phyloP scores from a whole-genome alignment of 345 rosid genomes.

The Arabis alpina region DNA sequence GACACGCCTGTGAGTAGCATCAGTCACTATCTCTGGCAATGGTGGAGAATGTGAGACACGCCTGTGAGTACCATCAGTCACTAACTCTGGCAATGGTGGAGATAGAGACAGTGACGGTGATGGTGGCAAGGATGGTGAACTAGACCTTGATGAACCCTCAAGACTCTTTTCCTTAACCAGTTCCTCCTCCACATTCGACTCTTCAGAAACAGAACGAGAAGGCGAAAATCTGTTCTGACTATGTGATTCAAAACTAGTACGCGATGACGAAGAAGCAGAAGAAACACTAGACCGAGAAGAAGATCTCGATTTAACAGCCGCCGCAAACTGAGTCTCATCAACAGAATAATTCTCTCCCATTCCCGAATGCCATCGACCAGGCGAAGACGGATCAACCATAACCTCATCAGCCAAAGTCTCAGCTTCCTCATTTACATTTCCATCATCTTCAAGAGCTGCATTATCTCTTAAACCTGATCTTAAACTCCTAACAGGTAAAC shows the following conservation, averaged over 20 bases:
- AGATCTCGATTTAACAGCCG: slow-evolving; percentile 50
- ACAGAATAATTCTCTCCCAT: slow-evolving; percentile 50
- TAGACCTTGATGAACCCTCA: slow-evolving; percentile 43
- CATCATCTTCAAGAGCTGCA: slow-evolving; percentile 40
- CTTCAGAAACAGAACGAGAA: slow-evolving; percentile 48
- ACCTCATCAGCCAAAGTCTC: slow-evolving; percentile 46
- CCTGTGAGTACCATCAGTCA: slow-evolving; percentile 21
- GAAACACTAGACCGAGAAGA: slow-evolving; percentile 51
- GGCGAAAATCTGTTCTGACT: slow-evolving; percentile 52
- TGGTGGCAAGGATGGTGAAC: slow-evolving; percentile 36
- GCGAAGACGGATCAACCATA: slow-evolving; percentile 43
- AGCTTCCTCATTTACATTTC: slow-evolving; percentile 37
- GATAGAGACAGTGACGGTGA: slow-evolving; percentile 33
- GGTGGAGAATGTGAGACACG: slow-evolving; percentile 39
- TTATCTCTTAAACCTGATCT: slow-evolving; percentile 51
- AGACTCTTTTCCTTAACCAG: slow-evolving; percentile 46
- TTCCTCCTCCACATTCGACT: slow-evolving; percentile 53
- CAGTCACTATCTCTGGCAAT: slow-evolving; percentile 2
- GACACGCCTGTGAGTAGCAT: slow-evolving; percentile 26
- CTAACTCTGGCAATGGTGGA: slow-evolving; percentile 26
- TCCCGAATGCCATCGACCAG: slow-evolving; percentile 52
- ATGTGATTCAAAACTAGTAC: slow-evolving; percentile 47
- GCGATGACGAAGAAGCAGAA: slow-evolving; percentile 53
- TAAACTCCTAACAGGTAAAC: slow-evolving; percentile 84
- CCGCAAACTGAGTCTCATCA: slow-evolving; percentile 60